Conservation (phyloP, 208 protist genomes). For the Crithidia bombi region DNA sequence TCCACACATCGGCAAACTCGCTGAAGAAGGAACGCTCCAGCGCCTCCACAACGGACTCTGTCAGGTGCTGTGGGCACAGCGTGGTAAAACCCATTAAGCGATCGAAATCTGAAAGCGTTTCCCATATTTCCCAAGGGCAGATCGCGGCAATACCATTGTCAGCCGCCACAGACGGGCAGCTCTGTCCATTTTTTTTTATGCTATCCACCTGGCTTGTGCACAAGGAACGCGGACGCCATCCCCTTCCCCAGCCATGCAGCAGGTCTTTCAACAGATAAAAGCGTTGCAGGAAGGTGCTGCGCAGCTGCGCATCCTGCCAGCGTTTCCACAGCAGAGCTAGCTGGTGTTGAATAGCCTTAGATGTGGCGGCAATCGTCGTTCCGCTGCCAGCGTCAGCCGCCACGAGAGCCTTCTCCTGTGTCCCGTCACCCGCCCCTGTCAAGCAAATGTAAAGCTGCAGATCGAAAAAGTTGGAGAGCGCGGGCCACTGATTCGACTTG, state of each 20-base stretch:
- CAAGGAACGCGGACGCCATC: conserved; percentile 3
- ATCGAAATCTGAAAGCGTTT: neutral
- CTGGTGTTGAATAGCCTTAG: conserved; percentile 4
- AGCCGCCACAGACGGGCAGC: neutral
- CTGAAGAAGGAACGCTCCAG: conserved; percentile 5
- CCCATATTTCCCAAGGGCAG: conserved; percentile 5
- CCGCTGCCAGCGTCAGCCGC: neutral
- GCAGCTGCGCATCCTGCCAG: neutral
- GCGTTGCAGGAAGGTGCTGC: neutral
- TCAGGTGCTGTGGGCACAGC: conserved; percentile 25
- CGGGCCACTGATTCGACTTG: conserved; percentile 35
- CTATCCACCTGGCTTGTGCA: neutral
- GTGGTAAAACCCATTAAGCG: conserved; percentile 7
- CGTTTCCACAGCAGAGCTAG: conserved; percentile 4
- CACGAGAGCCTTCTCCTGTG: neutral
- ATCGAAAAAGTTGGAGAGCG: conserved; percentile 20
- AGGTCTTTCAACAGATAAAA: conserved; percentile 26
- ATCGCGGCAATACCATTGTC: neutral
- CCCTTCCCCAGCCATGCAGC: conserved; percentile 22
- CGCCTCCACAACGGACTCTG: neutral
- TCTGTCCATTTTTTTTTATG: no score
- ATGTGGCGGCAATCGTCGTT: neutral
- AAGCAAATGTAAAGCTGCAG: conserved; percentile 22
- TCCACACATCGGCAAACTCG: conserved; percentile 24
- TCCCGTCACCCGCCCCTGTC: neutral